phyloP scores from a whole-genome alignment of 352 stramenopile genomes.

The Globisporangium nunn region DNA sequence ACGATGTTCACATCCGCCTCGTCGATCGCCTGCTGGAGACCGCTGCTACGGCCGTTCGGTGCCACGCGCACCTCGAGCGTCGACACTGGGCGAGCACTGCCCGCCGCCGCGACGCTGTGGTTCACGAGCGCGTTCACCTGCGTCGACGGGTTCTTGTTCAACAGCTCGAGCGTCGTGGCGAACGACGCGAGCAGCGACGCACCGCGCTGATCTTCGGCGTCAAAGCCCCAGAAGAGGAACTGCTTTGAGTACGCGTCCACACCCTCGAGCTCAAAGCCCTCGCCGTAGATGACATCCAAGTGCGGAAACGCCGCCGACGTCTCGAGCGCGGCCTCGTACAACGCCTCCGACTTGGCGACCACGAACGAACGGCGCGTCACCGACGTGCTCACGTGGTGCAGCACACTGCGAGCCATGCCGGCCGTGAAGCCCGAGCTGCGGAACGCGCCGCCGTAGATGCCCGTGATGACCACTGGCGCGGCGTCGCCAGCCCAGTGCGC shows the following conservation, averaged over 20 bases:
- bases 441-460: constrained; percentile 66
- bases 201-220: constrained; percentile 47
- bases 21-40: constrained; percentile 41
- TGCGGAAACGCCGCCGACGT: constrained; percentile 35
- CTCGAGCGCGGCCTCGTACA: constrained; percentile 51
- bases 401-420: constrained; percentile 58
- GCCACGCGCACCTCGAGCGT: constrained; percentile 54
- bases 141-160: constrained; percentile 61
- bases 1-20: constrained; percentile 59
- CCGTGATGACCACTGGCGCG: constrained; percentile 41
- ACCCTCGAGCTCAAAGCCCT: constrained; percentile 28
- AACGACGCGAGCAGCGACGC: constrained; percentile 27
- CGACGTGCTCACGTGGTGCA: constrained; percentile 39
- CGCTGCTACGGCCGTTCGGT: constrained; percentile 23
- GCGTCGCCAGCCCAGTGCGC: constrained; percentile 23
- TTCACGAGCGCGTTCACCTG: constrained; percentile 54
- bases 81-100: constrained; percentile 24
- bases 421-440: constrained; percentile 54
- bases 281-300: constrained; percentile 53
- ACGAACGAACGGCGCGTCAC: constrained; percentile 60
- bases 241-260: constrained; percentile 69
- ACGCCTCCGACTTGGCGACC: constrained; percentile 68
- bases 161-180: constrained; percentile 32
- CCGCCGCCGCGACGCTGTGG: constrained; percentile 26
- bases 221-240: constrained; percentile 88